These are phyloP conservation scores for Lactifluus volemus DNA, from an alignment of 768 basidiomycete species.

Conservation along the genomic window DNA sequence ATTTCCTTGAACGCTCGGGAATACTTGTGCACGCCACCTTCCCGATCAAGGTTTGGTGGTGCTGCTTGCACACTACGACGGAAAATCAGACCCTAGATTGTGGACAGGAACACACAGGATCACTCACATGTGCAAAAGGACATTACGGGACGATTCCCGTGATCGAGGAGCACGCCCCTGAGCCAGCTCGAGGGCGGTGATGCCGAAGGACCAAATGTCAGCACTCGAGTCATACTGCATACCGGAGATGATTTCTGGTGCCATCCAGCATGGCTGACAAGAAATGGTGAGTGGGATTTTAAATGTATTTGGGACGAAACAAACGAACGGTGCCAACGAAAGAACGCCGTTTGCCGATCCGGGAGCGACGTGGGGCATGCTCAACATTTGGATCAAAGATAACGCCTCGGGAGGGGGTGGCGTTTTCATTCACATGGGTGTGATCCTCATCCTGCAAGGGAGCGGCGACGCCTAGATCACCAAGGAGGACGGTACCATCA, in stretches of 20 bases:
- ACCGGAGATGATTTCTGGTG: conserved; percentile 85
- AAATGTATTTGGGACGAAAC: not conserved
- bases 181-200: conserved; percentile 86
- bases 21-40: conserved; percentile 64
- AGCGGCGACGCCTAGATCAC: conserved; percentile 89
- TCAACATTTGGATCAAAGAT: conserved; percentile 26
- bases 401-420: conserved; percentile 24
- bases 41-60: conserved; percentile 68
- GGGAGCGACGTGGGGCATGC: conserved; percentile 27
- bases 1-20: conserved; percentile 78
- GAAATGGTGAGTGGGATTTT: not conserved
- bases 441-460: conserved; percentile 63
- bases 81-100: not conserved
- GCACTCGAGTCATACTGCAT: conserved; percentile 77
- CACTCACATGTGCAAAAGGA: conserved; percentile 65
- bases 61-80: conserved; percentile 54
- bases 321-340: conserved; percentile 81
- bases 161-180: conserved; percentile 84
- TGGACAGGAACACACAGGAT: not conserved
- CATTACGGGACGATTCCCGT: conserved; percentile 60
- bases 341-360: conserved; percentile 72
- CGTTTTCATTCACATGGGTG: conserved; percentile 21
- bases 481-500: conserved; percentile 81
- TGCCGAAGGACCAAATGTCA: conserved; percentile 96
- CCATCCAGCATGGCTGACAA: conserved; percentile 87